phyloP scores from a whole-genome alignment of 2,329 filamentous ascomycete species.

The Pezicula radicicola region DNA sequence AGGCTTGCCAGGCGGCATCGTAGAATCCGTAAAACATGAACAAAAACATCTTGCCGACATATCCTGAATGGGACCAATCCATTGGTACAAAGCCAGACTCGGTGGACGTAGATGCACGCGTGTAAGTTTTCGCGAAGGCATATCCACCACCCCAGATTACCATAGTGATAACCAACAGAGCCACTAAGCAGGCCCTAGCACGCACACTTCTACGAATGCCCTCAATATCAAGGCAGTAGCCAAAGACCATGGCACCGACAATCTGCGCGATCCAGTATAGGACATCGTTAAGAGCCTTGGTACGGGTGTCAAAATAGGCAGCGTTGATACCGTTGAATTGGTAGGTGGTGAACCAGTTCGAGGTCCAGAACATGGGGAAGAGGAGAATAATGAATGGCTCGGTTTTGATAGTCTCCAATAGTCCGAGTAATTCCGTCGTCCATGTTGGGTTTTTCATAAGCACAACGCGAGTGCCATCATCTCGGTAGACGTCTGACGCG shows the following conservation, averaged over 20 bases:
- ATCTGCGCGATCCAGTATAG: constrained; percentile 83
- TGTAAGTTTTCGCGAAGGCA: constrained; percentile 67
- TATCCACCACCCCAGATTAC: constrained; percentile 81
- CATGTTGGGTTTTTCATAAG: constrained; percentile 89
- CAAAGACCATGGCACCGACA: constrained; percentile 70
- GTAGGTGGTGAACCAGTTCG: constrained; percentile 79
- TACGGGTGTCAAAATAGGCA: constrained; percentile 70
- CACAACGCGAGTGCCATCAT: constrained; percentile 77
- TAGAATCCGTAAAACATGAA: constrained; percentile 91
- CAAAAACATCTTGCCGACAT: constrained; percentile 78
- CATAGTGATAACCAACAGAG: constrained; percentile 69
- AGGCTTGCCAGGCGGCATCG: constrained; percentile 88
- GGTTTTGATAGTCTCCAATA: constrained; percentile 67
- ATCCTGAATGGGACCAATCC: constrained; percentile 68
- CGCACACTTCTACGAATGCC: constrained; percentile 60
- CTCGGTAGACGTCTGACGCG: constrained; percentile 68
- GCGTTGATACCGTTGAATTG: constrained; percentile 74
- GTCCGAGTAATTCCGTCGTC: constrained; percentile 73
- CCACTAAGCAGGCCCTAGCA: constrained; percentile 60
- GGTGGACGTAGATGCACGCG: constrained; percentile 34
- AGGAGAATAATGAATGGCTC: constrained; percentile 73
- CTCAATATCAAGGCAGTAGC: constrained; percentile 64
- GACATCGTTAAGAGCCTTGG: constrained; percentile 71
- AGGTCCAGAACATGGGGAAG: constrained; percentile 80
- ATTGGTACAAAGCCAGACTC: constrained; percentile 14